Evolutionary conservation across 108 stramenopile genomes (phyloP), one percentile per base, ranked within the genome.

Genomic region (Aurantiochytrium sp.): DNA sequence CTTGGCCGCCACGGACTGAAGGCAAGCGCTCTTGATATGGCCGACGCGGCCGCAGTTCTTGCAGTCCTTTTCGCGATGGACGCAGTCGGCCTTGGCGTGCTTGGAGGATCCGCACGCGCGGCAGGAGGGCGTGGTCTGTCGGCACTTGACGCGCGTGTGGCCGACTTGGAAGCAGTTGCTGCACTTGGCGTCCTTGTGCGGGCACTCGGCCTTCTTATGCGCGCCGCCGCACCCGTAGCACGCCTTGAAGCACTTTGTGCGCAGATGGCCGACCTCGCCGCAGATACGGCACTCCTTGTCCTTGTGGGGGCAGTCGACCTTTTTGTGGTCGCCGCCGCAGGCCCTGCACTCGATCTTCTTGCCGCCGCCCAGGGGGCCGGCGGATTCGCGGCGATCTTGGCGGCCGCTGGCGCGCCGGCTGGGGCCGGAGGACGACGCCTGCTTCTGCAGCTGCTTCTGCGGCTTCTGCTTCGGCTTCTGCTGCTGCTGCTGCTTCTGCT

Each of bases 201-300:
- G 73, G 73, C 73, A 81, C 12, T 81, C 73, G n/a, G 39, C 73
- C 45, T 81, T 81, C 39, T 48, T 81, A 34, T 65, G 59, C 15
- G 8, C 59, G 27, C 59, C 59, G 27, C 59, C 59, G 59, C 59
- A 65, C 22, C 32, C 59, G 19, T 34, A 65, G 59, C 59, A 65
- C 10, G 59, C 59, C 1, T 65, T 65, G 1, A 34, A 34, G 24
- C 59, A 65, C 24, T 65, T 65, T 15, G 59, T 19, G 8, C 24
- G 8, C 22, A 65, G 59, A 2, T 81, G 73, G 45, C 73, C 73
- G 6, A n/a, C 12, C 73, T 41, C 73, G 73, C 73, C 73, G 45
- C 73, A 81, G 27, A 81, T 30, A 17, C 39, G 73, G 4, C 73
- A 81, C 24, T 81, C 73, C 45, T 81, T 48, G 45, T 48, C 73